A percentile compares a stretch with the other conserved stretches of the same genome.
These are phyloP conservation scores for Penicillium hesseltinei DNA, from an alignment of 2,329 filamentous ascomycete genomes.

Conservation along the genomic window DNA sequence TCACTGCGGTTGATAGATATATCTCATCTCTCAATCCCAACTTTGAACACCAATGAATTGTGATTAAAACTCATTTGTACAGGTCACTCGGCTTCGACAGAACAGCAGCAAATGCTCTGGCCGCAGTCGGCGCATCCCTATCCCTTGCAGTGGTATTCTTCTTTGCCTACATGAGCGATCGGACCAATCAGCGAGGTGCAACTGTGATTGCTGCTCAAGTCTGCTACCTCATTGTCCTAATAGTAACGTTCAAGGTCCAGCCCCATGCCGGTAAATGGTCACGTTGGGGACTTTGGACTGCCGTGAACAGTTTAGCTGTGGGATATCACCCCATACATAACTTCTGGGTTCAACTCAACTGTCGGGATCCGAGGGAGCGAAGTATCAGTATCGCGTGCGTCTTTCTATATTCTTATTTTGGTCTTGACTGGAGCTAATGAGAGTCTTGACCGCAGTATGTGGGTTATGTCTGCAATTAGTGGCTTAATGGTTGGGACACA, in stretches of 20 bases:
- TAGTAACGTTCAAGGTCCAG: neutral
- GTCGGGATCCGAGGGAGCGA: neutral
- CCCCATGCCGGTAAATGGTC: neutral
- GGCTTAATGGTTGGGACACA: neutral
- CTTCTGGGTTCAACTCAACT: neutral
- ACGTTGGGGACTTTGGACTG: neutral
- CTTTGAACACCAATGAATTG: no score
- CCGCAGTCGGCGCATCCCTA: neutral
- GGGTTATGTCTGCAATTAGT: neutral
- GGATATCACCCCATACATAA: neutral
- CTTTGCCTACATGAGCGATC: constrained; percentile 1
- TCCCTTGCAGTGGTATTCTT: neutral
- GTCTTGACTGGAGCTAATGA: neutral
- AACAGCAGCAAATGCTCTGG: neutral
- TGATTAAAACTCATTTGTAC: neutral
- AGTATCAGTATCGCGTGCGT: constrained; percentile 1
- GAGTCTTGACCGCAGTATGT: neutral
- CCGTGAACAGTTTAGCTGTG: neutral
- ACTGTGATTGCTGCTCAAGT: neutral
- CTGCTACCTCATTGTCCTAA: neutral
- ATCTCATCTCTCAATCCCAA: no score
- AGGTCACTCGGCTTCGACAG: constrained; percentile 1
- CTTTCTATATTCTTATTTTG: neutral
- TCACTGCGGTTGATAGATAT: neutral
- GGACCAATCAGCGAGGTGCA: neutral